A percentile compares a stretch with the other conserved stretches of the same genome.
Conservation (phyloP, 441 rosid species). For the Euphorbia corollata region DNA sequence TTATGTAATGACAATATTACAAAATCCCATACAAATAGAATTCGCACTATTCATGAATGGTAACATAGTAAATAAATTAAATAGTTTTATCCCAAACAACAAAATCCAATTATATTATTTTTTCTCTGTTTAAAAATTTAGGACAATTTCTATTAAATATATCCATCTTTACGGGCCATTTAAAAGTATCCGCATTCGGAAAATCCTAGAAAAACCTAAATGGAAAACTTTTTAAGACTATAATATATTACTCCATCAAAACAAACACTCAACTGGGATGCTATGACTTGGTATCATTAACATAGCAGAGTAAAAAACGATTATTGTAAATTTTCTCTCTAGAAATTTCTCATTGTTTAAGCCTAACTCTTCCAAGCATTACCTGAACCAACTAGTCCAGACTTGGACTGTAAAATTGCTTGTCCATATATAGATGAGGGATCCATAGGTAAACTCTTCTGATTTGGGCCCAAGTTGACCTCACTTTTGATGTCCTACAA, state of each 20-base stretch:
- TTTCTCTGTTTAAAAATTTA: background rate
- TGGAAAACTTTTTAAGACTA: background rate
- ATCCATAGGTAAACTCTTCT: constrained; percentile 42
- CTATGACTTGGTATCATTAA: background rate
- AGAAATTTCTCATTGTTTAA: background rate
- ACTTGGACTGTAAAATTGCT: constrained; percentile 50
- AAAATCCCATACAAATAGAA: background rate
- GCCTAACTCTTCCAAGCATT: constrained; percentile 18
- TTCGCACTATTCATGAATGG: background rate
- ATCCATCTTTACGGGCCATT: background rate
- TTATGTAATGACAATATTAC: background rate
- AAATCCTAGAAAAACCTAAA: background rate
- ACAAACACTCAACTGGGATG: background rate
- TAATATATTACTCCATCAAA: background rate
- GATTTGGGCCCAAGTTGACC: constrained; percentile 40
- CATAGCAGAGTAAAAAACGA: background rate
- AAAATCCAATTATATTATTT: background rate
- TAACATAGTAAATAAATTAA: background rate
- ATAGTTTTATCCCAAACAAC: background rate
- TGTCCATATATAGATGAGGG: constrained; percentile 55
- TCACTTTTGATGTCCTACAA: constrained; percentile 53
- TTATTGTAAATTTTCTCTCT: background rate
- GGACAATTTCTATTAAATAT: too few relatives aligned
- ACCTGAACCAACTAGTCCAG: constrained; percentile 49
- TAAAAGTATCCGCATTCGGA: background rate